Base-by-base conservation (phyloP, 352 stramenopile species). In the Pythium dissotocum region DNA sequence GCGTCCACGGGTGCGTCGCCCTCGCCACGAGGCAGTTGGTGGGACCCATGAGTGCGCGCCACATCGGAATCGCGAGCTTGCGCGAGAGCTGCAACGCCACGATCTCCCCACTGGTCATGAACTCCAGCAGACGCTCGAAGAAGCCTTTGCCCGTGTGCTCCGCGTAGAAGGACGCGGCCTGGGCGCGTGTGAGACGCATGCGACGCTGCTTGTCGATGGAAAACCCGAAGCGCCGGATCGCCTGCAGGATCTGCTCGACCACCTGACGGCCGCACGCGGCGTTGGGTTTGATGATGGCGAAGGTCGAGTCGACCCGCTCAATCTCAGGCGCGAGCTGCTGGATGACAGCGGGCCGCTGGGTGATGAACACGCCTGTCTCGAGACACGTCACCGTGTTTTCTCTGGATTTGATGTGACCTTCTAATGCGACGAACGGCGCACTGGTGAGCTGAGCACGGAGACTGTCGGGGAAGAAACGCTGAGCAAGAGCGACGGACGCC, bases 91-190 rank as follows among this genome's bases (percentile, higher is more conserved):
- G 65, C 64, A 92, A 63, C 10, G 76, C 84, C 8, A 90, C 71
- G 44, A 90, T 78, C 48, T 85, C 72, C 1, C 81, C 84, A 42
- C 80, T 89, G n/a, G 82, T 89, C 84, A 92, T 92, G 64, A 88
- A 92, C 9, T 38, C 54, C 40, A 89, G 24, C 57, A 92, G 61
- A 2, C 71, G 76, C 42, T 80, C 69, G 26, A 89, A 90, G 64
- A 92, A 92, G 8, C 58, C 18, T 44, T 92, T 92, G 28, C 77
- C 77, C 13, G 64, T 69, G 65, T 90, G 84, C 63, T 92, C 84
- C 35, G 63, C 75, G 61, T 92, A 92, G 63, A 92, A 92, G 4
- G 62, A 68, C 2, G 58, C 71, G 13, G 84, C 84, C 64, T 92
- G 78, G 0, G 81, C 80, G 0, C 69, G 63, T 30, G 71, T 78